Conservation (phyloP, 2,329 filamentous ascomycete species). For the Xylariales sp. region DNA sequence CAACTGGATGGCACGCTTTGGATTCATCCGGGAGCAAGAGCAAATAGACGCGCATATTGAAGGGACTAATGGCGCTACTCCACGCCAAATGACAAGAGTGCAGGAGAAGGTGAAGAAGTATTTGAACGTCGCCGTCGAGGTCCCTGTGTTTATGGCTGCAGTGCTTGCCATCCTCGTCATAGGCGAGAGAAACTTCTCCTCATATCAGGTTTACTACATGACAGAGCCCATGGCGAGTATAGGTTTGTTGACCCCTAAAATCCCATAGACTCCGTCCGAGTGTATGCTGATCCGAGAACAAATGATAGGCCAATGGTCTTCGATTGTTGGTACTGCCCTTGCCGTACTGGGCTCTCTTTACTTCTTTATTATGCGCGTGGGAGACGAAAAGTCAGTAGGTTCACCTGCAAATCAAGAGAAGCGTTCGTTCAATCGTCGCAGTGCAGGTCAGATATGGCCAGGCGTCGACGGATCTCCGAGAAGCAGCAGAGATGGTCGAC, state of each 20-base stretch:
- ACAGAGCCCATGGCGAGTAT: conserved; percentile 60
- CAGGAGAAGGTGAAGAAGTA: conserved; percentile 52
- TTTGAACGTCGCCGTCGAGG: conserved; percentile 46
- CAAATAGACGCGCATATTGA: conserved; percentile 36
- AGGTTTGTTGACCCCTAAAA: conserved; percentile 33
- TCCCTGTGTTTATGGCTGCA: conserved; percentile 54
- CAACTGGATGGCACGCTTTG: conserved; percentile 50
- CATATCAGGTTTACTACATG: conserved; percentile 47
- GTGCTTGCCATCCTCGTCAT: conserved; percentile 55
- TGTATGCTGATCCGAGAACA: neutral
- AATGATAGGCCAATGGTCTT: conserved; percentile 51
- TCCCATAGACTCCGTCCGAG: neutral
- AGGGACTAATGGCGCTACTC: conserved; percentile 52
- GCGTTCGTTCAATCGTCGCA: conserved; percentile 14
- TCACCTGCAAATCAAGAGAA: conserved; percentile 15
- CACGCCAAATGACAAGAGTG: conserved; percentile 45
- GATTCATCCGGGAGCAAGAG: conserved; percentile 21
- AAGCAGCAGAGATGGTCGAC: conserved; percentile 8
- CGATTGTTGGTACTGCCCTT: conserved; percentile 53
- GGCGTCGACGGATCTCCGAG: neutral
- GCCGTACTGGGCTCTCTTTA: conserved; percentile 57
- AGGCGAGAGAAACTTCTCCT: conserved; percentile 63
- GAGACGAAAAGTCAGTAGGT: conserved; percentile 14
- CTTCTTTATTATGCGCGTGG: conserved; percentile 36
- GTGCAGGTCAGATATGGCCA: neutral